Evolutionary conservation across 2,329 filamentous ascomycete species (phyloP), one percentile per base, ranked within the genome.

Genomic region (Akanthomyces muscarius): DNA sequence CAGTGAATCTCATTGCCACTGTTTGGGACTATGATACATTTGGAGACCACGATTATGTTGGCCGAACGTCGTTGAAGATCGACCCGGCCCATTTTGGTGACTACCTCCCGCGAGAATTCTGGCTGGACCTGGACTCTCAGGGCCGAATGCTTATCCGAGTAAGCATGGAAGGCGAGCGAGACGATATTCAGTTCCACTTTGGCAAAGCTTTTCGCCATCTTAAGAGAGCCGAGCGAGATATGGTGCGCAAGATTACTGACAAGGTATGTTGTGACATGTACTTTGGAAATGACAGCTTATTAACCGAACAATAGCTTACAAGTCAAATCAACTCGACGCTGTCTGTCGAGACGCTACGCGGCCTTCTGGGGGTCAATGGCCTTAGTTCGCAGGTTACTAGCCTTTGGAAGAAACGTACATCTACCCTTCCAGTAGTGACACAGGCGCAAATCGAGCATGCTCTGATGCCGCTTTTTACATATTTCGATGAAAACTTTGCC

Each of bases 1-100:
- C 95, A 13, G 83, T 99, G 63, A 97, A 98, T 70, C 87, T 99
- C 68, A 96, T 98, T 71, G 93, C 94, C 38, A 99, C 95, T 0
- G 90, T 98, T 48, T 99, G 95, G 95, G 95, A 99, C 76, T 96
- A 95, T 83, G 95, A 99, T 77, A 92, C 92, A 16, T 89, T 99
- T 69, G 95, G 95, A 61, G 95, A 98, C 72, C 95, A 99, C 72
- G 95, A 99, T 72, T 98, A 96, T 73, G 92, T 98, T 42, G 95
- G 95, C 30, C 87, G 95, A 66, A 98, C 95, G n/a, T 96, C 92
- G 23, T 82, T 99, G 67, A 99, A 99, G 77, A 82, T 99, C n/a
- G 95, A 99, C 70, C 95, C 95, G n/a, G 84, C 91, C 45, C 93
- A 97, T 77, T 99, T 99, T 76, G 89, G 92, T 69, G 95, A 99